Conservation (phyloP, 2,329 filamentous ascomycete species). For the Fusarium neocosmosporiellum region DNA sequence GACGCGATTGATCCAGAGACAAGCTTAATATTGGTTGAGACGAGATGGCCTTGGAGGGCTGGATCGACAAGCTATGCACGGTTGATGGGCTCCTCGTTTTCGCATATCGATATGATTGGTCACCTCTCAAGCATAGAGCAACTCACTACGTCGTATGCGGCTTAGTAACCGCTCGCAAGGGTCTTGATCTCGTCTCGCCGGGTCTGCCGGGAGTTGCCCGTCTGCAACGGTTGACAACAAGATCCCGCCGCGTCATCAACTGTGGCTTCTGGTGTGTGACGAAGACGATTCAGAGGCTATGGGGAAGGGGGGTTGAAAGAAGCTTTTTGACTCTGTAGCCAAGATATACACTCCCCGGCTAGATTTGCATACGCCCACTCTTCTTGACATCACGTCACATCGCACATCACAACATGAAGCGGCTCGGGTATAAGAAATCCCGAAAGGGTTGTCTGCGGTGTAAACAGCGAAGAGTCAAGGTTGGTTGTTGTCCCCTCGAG, state of each 20-base stretch:
- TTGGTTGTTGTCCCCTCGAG: not conserved
- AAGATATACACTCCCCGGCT: not conserved
- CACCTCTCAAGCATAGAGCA: not conserved
- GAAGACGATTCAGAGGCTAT: not conserved
- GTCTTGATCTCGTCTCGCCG: not conserved
- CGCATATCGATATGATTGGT: slow-evolving; percentile 1
- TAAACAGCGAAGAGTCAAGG: slow-evolving; percentile 20
- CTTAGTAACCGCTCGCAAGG: not conserved
- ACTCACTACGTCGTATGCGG: not conserved
- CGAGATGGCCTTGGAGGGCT: not conserved
- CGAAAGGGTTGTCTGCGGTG: slow-evolving; percentile 13
- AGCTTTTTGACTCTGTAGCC: not conserved
- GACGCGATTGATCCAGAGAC: not conserved
- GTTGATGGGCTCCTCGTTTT: slow-evolving; percentile 1
- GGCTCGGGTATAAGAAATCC: slow-evolving; percentile 18
- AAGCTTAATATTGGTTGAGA: not conserved
- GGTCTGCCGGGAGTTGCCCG: not conserved
- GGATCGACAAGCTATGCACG: not conserved
- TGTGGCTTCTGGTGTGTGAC: not conserved
- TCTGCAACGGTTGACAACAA: not conserved
- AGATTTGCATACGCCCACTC: not conserved
- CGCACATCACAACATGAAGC: slow-evolving; percentile 9
- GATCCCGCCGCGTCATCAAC: not conserved
- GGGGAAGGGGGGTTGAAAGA: not conserved
- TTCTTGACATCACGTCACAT: not conserved